A percentile compares a stretch with the other conserved stretches of the same genome.
Conservation (phyloP, 2,329 filamentous ascomycete species). For the Colletotrichum spinosum region DNA sequence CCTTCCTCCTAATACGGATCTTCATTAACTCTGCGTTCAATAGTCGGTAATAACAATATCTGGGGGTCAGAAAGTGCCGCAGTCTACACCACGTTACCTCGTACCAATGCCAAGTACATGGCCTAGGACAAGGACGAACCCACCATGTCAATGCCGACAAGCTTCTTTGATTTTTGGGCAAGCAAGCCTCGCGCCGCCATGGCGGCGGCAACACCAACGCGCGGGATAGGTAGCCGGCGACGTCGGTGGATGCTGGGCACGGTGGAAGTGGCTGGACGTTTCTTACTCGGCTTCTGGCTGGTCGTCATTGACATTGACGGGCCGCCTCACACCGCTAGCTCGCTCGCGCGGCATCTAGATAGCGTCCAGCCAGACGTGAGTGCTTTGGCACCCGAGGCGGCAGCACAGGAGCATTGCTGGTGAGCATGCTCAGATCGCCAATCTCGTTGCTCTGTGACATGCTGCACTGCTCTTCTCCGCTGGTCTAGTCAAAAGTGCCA, state of each 20-base stretch:
- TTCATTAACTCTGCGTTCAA: not conserved
- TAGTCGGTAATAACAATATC: not conserved
- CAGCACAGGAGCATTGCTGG: too few species aligned
- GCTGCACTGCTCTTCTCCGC: too few species aligned
- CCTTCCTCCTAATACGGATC: not conserved
- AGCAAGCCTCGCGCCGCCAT: conserved; percentile 17
- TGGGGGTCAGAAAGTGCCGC: not conserved
- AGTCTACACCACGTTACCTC: not conserved
- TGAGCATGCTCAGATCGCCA: too few species aligned
- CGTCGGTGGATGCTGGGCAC: not conserved
- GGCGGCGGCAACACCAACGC: not conserved
- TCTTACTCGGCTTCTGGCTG: conserved; percentile 20
- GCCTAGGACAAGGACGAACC: conserved; percentile 10
- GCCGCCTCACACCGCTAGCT: not conserved
- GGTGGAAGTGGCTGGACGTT: not conserved
- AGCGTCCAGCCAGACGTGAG: too few species aligned
- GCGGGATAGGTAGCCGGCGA: conserved; percentile 2
- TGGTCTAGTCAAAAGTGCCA: too few species aligned
- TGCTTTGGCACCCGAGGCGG: too few species aligned
- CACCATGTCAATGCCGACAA: conserved; percentile 13
- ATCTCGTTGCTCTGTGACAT: too few species aligned
- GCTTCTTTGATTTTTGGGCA: conserved; percentile 1
- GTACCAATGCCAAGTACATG: not conserved
- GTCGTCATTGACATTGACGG: not conserved
- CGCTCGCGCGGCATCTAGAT: too few species aligned